These are phyloP conservation scores for Ganoderma resinaceum DNA, from an alignment of 1,284 basidiomycete genomes.

Conservation along the genomic window DNA sequence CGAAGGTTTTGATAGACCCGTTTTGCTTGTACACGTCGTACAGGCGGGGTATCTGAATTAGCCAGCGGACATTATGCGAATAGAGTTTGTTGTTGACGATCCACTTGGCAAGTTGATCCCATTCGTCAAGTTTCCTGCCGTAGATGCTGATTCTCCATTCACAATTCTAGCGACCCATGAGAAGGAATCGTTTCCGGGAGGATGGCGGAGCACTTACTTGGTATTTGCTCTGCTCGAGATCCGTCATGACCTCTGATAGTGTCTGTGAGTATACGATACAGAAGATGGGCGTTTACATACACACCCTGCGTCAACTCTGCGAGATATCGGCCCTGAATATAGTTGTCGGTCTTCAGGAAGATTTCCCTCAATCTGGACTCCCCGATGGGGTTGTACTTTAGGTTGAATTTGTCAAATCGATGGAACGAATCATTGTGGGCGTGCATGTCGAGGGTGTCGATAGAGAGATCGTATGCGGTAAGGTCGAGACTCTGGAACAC, in stretches of 20 bases:
- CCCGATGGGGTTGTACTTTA: conserved; percentile 94
- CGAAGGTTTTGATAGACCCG: conserved; percentile 87
- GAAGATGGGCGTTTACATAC: not conserved
- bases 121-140: conserved; percentile 82
- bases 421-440: conserved; percentile 98
- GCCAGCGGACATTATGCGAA: conserved; percentile 98
- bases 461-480: conserved; percentile 97
- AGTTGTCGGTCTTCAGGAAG: conserved; percentile 98
- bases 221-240: conserved; percentile 98
- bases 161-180: conserved; percentile 63
- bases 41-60: conserved; percentile 94
- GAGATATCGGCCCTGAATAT: conserved; percentile 90
- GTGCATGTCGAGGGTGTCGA: conserved; percentile 99
- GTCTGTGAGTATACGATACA: not conserved
- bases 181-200: too few relatives aligned
- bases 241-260: conserved; percentile 87
- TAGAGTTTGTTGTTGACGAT: conserved; percentile 92
- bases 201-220: conserved; percentile 60
- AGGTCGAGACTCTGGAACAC: conserved; percentile 96
- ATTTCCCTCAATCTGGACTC: conserved; percentile 96
- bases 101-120: conserved; percentile 99
- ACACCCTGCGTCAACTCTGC: conserved; percentile 93
- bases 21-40: conserved; percentile 97
- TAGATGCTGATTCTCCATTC: conserved; percentile 99
- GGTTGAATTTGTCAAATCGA: conserved; percentile 96